Evolutionary conservation across 1,284 basidiomycete species (phyloP).

Genomic region (Pseudozyma hubeiensis): DNA sequence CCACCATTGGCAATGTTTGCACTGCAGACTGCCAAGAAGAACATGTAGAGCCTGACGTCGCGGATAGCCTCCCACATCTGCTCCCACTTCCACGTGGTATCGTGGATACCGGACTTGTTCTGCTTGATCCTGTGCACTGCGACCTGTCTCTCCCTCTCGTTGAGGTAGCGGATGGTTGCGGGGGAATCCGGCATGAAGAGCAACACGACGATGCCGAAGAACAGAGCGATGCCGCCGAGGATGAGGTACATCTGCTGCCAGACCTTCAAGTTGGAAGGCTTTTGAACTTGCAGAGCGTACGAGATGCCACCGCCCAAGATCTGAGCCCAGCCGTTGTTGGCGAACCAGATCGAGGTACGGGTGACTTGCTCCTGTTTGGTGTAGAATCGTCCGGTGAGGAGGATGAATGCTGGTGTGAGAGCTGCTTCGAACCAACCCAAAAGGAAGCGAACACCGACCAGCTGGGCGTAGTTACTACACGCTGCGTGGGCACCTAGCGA

Average conservation of each 20-base stretch:
- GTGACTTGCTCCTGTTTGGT: slow-evolving; percentile 51
- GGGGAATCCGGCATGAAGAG: slow-evolving; percentile 57
- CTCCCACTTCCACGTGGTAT: slow-evolving; percentile 73
- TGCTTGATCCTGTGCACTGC: slow-evolving; percentile 74
- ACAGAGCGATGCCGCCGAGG: slow-evolving; percentile 54
- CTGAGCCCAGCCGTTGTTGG: slow-evolving; percentile 61
- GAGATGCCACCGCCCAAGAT: slow-evolving; percentile 58
- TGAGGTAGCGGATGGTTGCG: slow-evolving; percentile 65
- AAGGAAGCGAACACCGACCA: slow-evolving; percentile 61
- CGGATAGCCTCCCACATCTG: slow-evolving; percentile 72
- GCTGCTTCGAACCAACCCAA: slow-evolving; percentile 64
- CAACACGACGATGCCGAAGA: slow-evolving; percentile 49
- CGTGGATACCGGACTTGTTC: slow-evolving; percentile 74
- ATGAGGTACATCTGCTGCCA: slow-evolving; percentile 65
- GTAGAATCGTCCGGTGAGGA: slow-evolving; percentile 62
- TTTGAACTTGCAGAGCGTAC: slow-evolving; percentile 57
- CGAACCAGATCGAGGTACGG: slow-evolving; percentile 56
- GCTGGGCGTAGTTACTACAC: slow-evolving; percentile 50
- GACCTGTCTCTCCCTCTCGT: slow-evolving; percentile 72
- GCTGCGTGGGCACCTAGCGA: slow-evolving; percentile 58
- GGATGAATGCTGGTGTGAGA: slow-evolving; percentile 55
- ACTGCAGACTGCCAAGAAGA: slow-evolving; percentile 47
- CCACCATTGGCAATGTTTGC: slow-evolving; percentile 59
- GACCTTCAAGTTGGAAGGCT: slow-evolving; percentile 31
- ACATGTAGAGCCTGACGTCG: slow-evolving; percentile 70